Base-by-base conservation (phyloP, 140 eudicot species). In the Cichorium intybus region DNA sequence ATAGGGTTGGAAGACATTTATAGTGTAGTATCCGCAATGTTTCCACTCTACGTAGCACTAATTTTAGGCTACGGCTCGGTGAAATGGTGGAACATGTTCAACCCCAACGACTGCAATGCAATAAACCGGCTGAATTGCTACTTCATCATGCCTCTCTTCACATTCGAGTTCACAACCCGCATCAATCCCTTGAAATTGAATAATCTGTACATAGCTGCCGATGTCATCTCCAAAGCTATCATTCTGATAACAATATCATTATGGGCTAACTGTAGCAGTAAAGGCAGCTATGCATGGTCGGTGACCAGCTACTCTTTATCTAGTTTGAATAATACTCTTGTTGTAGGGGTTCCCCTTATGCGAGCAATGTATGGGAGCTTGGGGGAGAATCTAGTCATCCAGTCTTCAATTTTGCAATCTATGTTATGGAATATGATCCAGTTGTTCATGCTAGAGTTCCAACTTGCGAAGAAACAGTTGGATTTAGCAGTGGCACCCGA, bases 1-100 rank as follows among this genome's bases (percentile, higher is more conserved):
- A 84, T 87, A 51, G 77, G 80, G 50, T 68, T 70, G 80, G 75
- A 60, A 15, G 96, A 80, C 58, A 67, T 88, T 11, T 85, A 82
- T 63, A 77, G 75, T 33, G 87, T 88, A 6, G 58, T 78, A 56
- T 71, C 46, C 8, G 79, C 85, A 0, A 82, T 85, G 95, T 71
- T 80, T 47, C 96, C 96, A 12, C 85, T 88, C 35, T 88, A 88
- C 10, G 76, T 70, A 20, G 85, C 95, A 0, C 50, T 88, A 10
- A 18, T 60, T 3, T 52, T 88, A 65, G 96, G 96, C n/a, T 88
- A 80, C 22, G 82, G 77, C 17, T 85, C 96, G 1, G 88, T 88
- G 14, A 85, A 66, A 31, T 88, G 95, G 90, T 85, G 95, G 91
- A 77, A 68, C 31, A 67, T 89, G 75, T 85, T 89, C 77, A 89